Percentiles rank a stretch among this genome's conserved stretches.
Evolutionary conservation across 352 stramenopile genomes (phyloP).

Genomic region (Aphanomyces stellatus): DNA sequence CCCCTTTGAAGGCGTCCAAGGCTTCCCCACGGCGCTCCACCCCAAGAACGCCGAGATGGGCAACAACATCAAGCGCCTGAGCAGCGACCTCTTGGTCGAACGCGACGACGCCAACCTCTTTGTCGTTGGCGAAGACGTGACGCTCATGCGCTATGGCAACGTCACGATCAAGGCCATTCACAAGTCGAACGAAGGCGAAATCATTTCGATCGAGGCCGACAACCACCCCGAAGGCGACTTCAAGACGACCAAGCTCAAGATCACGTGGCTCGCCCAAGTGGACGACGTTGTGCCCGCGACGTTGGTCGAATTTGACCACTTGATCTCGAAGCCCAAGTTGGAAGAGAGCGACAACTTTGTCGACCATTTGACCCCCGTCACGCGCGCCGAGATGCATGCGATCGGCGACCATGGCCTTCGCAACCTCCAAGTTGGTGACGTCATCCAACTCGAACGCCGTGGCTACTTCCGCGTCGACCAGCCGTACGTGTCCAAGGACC

Average conservation of each 20-base stretch:
- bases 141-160: constrained; percentile 96
- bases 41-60: constrained; percentile 72
- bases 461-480: constrained; percentile 95
- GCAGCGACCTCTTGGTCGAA: constrained; percentile 90
- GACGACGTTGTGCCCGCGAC: constrained; percentile 81
- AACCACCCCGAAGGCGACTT: constrained; percentile 83
- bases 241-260: constrained; percentile 94
- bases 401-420: constrained; percentile 94
- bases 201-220: constrained; percentile 58
- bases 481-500: constrained; percentile 68
- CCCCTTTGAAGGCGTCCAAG: constrained; percentile 40
- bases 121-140: constrained; percentile 94
- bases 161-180: constrained; percentile 71
- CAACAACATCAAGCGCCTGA: constrained; percentile 86
- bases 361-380: constrained; percentile 94
- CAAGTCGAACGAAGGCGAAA: constrained; percentile 30
- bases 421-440: constrained; percentile 89
- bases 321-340: constrained; percentile 98
- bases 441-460: constrained; percentile 98
- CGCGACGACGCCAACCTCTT: constrained; percentile 91
- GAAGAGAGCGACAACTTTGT: constrained; percentile 98
- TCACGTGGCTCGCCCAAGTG: constrained; percentile 93
- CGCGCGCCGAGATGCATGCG: constrained; percentile 88
- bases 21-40: constrained; percentile 56
- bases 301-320: constrained; percentile 98